A percentile compares a stretch with the other conserved stretches of the same genome.
These are phyloP conservation scores for Trametes elegans DNA, from an alignment of 768 basidiomycete species.

Conservation along the genomic window DNA sequence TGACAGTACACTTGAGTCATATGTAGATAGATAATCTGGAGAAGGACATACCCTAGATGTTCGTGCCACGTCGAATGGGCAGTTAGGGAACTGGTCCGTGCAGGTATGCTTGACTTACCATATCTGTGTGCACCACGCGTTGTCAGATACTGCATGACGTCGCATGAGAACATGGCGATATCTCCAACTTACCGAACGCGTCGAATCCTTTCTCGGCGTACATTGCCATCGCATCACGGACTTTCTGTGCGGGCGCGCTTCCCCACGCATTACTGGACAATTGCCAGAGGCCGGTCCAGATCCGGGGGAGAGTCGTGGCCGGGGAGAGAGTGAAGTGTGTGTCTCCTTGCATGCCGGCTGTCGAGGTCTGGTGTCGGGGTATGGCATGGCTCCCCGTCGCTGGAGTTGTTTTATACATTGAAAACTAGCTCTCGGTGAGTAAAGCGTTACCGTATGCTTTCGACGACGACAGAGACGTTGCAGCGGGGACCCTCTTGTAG, in stretches of 20 bases:
- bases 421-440: slow-evolving; percentile 10
- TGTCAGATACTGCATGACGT: slow-evolving; percentile 4
- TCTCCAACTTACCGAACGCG: slow-evolving; percentile 49
- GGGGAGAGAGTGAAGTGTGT: slow-evolving; percentile 11
- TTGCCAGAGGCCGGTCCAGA: slow-evolving; percentile 83
- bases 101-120: slow-evolving; percentile 41
- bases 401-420: slow-evolving; percentile 7
- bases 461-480: neutral
- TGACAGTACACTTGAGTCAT: slow-evolving; percentile 29
- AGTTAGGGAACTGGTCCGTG: neutral
- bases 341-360: slow-evolving; percentile 41
- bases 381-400: neutral
- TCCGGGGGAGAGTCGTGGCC: slow-evolving; percentile 53
- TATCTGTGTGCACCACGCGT: slow-evolving; percentile 43
- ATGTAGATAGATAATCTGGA: neutral
- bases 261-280: slow-evolving; percentile 84
- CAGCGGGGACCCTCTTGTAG: slow-evolving; percentile 12
- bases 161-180: neutral
- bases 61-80: neutral
- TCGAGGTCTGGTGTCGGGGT: slow-evolving; percentile 45
- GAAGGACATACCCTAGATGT: slow-evolving; percentile 13
- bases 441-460: slow-evolving; percentile 1
- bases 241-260: slow-evolving; percentile 57
- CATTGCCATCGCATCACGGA: slow-evolving; percentile 62
- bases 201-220: slow-evolving; percentile 58